Percentiles rank a stretch among this genome's conserved stretches.
These are phyloP conservation scores for Rhododendron simsii DNA, from an alignment of 148 eudicot species.

Conservation along the genomic window DNA sequence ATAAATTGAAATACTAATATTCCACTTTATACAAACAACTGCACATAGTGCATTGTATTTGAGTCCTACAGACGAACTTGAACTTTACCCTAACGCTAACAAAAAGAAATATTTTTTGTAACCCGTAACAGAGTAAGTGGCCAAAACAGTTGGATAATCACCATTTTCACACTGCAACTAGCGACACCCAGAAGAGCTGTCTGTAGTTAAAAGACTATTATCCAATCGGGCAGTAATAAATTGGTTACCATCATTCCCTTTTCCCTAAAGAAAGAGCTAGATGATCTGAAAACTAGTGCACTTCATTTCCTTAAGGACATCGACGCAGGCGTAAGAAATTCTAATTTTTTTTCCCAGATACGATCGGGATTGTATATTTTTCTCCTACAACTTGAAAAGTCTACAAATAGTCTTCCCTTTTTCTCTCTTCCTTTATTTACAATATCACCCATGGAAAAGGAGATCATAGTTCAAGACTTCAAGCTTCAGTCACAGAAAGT, in stretches of 20 bases:
- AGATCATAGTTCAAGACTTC: conserved; percentile 1
- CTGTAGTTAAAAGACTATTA: not conserved
- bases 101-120: conserved; percentile 1
- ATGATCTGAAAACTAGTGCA: not conserved
- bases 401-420: not conserved
- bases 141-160: not conserved
- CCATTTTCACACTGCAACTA: not conserved
- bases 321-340: not conserved
- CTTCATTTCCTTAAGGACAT: not conserved
- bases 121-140: not conserved
- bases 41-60: conserved; percentile 14
- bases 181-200: not conserved
- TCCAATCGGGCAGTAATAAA: not conserved
- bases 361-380: not conserved
- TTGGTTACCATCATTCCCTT: not conserved
- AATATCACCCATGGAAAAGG: not conserved
- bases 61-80: conserved; percentile 9
- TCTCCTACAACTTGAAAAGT: not conserved
- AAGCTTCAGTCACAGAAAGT: not conserved
- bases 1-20: conserved; percentile 12
- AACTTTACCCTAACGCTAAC: not conserved
- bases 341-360: not conserved
- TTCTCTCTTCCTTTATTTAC: not conserved
- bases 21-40: conserved; percentile 14
- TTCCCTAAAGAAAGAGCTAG: not conserved